Percentiles rank a stretch among this genome's conserved stretches.
Conservation (phyloP, 2,329 filamentous ascomycete genomes). For the Colletotrichum liriopes region DNA sequence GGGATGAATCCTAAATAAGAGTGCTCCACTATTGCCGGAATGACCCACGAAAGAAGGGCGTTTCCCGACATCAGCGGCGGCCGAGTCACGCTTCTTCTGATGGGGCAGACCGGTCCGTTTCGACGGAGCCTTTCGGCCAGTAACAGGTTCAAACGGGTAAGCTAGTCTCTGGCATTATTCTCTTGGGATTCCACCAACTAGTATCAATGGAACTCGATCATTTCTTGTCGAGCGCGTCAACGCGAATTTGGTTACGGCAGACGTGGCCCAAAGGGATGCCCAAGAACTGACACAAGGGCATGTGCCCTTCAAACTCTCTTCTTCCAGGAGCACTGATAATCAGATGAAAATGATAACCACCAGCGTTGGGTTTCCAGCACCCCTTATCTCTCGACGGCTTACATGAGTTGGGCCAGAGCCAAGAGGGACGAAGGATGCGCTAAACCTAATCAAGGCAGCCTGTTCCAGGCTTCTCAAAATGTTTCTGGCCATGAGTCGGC, state of each 20-base stretch:
- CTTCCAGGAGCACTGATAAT: constrained; percentile 5
- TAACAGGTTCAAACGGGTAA: not conserved
- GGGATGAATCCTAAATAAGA: constrained; percentile 1
- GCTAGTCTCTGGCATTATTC: not conserved
- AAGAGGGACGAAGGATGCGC: constrained; percentile 20
- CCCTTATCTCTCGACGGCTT: constrained; percentile 27
- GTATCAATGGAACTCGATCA: not conserved
- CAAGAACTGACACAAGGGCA: constrained; percentile 21
- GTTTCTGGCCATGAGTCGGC: constrained; percentile 27
- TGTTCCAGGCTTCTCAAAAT: constrained; percentile 9
- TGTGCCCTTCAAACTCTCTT: constrained; percentile 19
- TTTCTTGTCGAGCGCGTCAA: not conserved
- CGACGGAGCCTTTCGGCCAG: not conserved
- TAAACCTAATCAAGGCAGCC: constrained; percentile 31
- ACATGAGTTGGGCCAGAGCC: constrained; percentile 22
- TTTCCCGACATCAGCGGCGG: constrained; percentile 6
- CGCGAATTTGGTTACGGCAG: not conserved
- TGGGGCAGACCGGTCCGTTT: not conserved
- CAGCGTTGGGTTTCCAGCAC: not conserved
- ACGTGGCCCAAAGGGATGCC: constrained; percentile 24
- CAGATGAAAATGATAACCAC: constrained; percentile 31
- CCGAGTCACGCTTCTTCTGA: not conserved
- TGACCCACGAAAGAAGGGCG: not conserved
- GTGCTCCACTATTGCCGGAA: not conserved
- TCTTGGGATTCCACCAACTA: not conserved